Conservation (phyloP, 345 rosid genomes). For the Pistacia integerrima region DNA sequence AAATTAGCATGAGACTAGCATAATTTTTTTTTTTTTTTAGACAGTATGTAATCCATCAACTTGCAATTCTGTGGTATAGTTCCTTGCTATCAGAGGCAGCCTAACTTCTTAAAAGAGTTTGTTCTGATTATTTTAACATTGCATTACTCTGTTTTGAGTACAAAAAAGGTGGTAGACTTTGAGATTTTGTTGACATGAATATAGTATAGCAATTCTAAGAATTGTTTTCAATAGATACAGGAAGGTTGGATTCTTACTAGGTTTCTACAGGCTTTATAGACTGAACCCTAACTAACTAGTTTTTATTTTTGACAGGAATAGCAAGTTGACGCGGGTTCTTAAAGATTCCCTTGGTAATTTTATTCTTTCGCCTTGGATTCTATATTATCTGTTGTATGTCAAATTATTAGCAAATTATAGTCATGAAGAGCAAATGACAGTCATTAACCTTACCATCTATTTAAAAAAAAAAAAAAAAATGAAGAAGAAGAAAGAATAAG, state of each 20-base stretch:
- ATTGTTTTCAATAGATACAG: background rate
- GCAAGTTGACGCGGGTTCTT: slow-evolving; percentile 84
- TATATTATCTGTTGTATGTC: background rate
- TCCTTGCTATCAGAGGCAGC: background rate
- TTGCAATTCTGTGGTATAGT: background rate
- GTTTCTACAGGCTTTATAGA: background rate
- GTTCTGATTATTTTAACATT: background rate
- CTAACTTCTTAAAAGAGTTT: background rate
- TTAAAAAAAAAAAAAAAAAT: too few relatives aligned
- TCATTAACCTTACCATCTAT: background rate
- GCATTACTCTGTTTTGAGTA: background rate
- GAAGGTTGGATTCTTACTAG: background rate
- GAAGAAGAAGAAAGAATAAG: too few relatives aligned
- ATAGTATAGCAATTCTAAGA: background rate
- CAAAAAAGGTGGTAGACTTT: background rate
- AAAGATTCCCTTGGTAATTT: slow-evolving; percentile 78
- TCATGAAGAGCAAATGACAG: background rate
- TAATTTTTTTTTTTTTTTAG: background rate
- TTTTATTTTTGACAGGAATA: slow-evolving; percentile 60
- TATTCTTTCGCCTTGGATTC: slow-evolving; percentile 6
- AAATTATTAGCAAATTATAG: background rate
- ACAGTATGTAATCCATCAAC: background rate
- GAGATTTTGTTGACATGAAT: background rate
- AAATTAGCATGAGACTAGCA: too few relatives aligned
- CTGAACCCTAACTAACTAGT: slow-evolving; percentile 7